Evolutionary conservation across 2,329 filamentous ascomycete genomes (phyloP), one percentile per base, ranked within the genome.

Genomic region (Plectosphaerella cucumerina): DNA sequence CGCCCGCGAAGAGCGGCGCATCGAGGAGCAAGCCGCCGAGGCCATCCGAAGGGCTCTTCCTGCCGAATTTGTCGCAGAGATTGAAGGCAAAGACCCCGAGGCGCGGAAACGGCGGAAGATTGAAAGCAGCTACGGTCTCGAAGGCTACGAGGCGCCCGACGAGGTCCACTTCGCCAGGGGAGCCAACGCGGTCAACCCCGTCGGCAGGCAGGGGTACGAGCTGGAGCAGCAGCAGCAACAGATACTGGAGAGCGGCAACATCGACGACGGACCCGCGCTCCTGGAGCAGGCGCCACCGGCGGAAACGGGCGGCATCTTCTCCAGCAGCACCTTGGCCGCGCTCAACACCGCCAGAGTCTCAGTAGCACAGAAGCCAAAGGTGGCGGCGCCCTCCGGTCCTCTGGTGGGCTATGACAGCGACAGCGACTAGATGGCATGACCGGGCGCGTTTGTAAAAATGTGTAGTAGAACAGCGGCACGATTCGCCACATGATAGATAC

Each of bases 21-120:
- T 99, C 53, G 94, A 99, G 65, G 94, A 99, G 65, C 94, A 99
- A 67, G 94, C 94, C 2, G 94, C 94, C 0, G 94, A 97, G 62
- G 95, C 94, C 1, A 90, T 99, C 51, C 78, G 94, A 17, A 80
- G 88, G 57, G 93, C 94, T 0, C 74, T 99, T 5, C 94, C 94
- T 0, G 90, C 87, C 0, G 90, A 91, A 23, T 97, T 94, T 58
- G 86, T 99, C 0, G 90, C 91, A 0, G 91, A 99, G 73, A 86
- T 99, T 45, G 94, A 99, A 67, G 94, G 94, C 15, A 83, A 89
- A 47, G 90, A 96, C 58, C 89, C 89, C 0, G 90, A 92, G 60
- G 88, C 91, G 39, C 81, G 85, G 64, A 97, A 97, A 74, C 79
- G 92, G 62, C 84, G 93, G 68, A 95, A 90, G 70, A 84, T 96